Conservation (phyloP, 1,284 basidiomycete genomes). For the Hymenochaete sp. region DNA sequence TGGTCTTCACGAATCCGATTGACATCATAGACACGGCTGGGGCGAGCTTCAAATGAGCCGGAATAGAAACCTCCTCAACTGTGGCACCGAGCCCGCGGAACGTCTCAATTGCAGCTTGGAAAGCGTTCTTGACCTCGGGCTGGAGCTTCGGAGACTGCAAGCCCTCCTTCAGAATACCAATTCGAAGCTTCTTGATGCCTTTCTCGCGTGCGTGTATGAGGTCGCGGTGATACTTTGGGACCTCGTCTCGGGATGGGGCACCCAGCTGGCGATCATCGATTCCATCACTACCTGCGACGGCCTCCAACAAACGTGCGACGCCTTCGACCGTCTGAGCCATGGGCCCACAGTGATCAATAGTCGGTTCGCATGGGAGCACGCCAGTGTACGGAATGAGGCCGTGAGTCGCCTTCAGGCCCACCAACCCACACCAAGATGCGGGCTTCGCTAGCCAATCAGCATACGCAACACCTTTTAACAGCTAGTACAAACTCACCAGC, state of each 20-base stretch:
- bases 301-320: conserved; percentile 35
- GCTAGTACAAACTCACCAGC: conserved; percentile 23
- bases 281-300: conserved; percentile 39
- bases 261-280: conserved; percentile 39
- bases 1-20: conserved; percentile 20
- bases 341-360: conserved; percentile 34
- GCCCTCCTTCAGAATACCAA: conserved; percentile 37
- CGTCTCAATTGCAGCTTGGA: conserved; percentile 28
- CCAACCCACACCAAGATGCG: conserved; percentile 36
- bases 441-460: conserved; percentile 26
- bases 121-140: conserved; percentile 27
- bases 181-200: conserved; percentile 29
- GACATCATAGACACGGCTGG: conserved; percentile 23
- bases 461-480: background rate
- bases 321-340: conserved; percentile 35
- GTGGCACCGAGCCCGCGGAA: conserved; percentile 32
- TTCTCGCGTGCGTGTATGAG: conserved; percentile 21
- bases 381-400: conserved; percentile 45
- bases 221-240: conserved; percentile 32
- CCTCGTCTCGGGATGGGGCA: conserved; percentile 30
- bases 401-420: conserved; percentile 41
- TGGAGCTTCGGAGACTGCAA: conserved; percentile 30
- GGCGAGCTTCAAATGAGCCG: conserved; percentile 25
- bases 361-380: conserved; percentile 33
- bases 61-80: conserved; percentile 33